Evolutionary conservation across 345 rosid species (phyloP), one percentile per base, ranked within the genome.

Genomic region (Carallia pectinifolia): DNA sequence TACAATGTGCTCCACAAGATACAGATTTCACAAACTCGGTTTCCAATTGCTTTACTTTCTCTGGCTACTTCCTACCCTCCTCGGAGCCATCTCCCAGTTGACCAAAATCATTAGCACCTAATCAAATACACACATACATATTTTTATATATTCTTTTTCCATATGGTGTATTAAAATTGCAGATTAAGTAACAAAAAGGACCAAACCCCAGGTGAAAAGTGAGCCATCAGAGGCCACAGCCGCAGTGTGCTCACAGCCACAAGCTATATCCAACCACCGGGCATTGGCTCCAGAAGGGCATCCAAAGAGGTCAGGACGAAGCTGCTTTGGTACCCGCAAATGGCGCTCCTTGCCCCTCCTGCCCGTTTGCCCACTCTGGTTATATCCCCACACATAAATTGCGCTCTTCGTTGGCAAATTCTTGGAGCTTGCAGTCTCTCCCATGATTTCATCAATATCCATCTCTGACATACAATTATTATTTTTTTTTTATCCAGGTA

Each of bases 81-180:
- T 95, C 99, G 10, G 89, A 84, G 68, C 99, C 98, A 85, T 95
- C 99, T 77, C 99, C 99, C 84, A 95, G 73, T 81, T 92, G 99
- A 72, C 97, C 98, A 76, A 87, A 95, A 67, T 90, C 97, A 81
- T 94, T 91, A 65, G 88, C 90, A 72, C 97, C 98, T 93, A 71
- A 54, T 63, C 74, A 64, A 53, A 68, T n/a, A 34, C 18, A 53
- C 9, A 68, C 15, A 6, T 13, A 47, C 6, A 17, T 8, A 2
- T 40, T 40, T 40, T 40, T 40, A 23, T 23, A 23, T 33, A 16
- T 33, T 44, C 4, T 12, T 44, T 44, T 12, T 13, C 60, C 60
- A 27, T 56, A 56, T 7, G 60, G 10, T 3, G 33, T 3, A 56
- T 12, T 7, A 27, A 27, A 23, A 56, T 19, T 30, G 6, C 8